Evolutionary conservation across 345 rosid genomes (phyloP), one percentile per base, ranked within the genome.

Genomic region (Aquilaria malaccensis): DNA sequence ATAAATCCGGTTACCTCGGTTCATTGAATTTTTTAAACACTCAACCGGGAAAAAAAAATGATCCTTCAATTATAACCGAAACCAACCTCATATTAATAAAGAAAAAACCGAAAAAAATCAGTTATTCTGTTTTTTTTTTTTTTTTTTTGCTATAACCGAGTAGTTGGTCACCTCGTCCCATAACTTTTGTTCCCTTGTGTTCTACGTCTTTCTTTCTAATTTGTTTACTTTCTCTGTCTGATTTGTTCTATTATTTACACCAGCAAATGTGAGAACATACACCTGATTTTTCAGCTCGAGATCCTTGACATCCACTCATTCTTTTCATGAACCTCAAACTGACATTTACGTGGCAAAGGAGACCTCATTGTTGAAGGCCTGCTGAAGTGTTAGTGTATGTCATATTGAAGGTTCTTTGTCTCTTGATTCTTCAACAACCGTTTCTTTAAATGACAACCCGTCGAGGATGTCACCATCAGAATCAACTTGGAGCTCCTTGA

Each of bases 401-500:
- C 74, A 73, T 5, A 37, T 37, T 37, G 43, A 74, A 45, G 85
- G 72, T 56, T 84, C 79, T 70, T 67, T 81, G 70, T 83, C 83
- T 49, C 79, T 73, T 13, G 83, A 66, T 70, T 86, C 91, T 33
- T 92, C 88, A 29, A 85, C 76, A 7, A 67, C 77, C 2, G 76
- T 73, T 63, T 88, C 95, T 72, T 85, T 83, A 11, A 92, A 72
- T 2, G 96, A 86, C 60, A 89, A 72, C 15, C 87, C 82, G 56
- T 87, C 93, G 30, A 84, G 80, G 56, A 82, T 78, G 56, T 89
- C 95, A 59, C 74, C 79, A 63, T 82, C 98, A 46, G 98, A 74
- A 66, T 93, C 96, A 43, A 74, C 89, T 67, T 82, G 89, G 61
- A 89, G 88, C 79, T 93, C 98, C 71, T 93, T 93, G 73, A 89